Evolutionary conservation across 2,329 filamentous ascomycete species (phyloP), one percentile per base, ranked within the genome.

Genomic region (Botrytis hyacinthi): DNA sequence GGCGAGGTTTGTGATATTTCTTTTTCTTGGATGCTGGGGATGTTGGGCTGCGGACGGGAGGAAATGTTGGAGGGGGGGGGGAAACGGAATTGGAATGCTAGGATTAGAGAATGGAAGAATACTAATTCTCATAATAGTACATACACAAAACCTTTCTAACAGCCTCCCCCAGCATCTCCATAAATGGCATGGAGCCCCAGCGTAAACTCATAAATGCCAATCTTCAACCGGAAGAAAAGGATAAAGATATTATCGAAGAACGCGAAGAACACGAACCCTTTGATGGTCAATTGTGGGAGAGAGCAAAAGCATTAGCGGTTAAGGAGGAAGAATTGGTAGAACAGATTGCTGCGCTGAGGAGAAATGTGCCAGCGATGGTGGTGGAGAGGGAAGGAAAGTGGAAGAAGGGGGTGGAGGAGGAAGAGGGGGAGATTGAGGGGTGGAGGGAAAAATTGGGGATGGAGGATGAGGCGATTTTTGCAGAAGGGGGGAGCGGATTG

Each of bases 321-420:
- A 85, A 90, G 74, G 89, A 91, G 77, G 89, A 91, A 79, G 88
- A 88, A 78, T 84, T 91, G 4, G 86, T 91, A 62, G 87, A 89
- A 76, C 87, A 90, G 78, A 89, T 91, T 77, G 89, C 89, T 12
- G 82, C 83, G 46, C 57, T 81, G 54, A 75, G 80, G 61, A 76
- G 75, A 73, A 78, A 73, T 51, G 75, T 77, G 29, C 77, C 78
- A 8, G 60, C 68, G 10, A 60, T 69, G 40, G 73, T 77, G 8
- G 76, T 74, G 42, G 77, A 77, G 69, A 71, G 69, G 46, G 74
- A 77, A 42, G 76, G 65, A 44, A 73, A 59, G 46, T 76, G 76
- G 70, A 78, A 65, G 60, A 78, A 74, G 8, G 74, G 65, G 26
- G 65, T 76, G 60, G 75, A 76, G 76, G 71, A 29, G 14, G 80